Evolutionary conservation across 1,284 basidiomycete species (phyloP).

Genomic region (Apiotrichum brassicae): DNA sequence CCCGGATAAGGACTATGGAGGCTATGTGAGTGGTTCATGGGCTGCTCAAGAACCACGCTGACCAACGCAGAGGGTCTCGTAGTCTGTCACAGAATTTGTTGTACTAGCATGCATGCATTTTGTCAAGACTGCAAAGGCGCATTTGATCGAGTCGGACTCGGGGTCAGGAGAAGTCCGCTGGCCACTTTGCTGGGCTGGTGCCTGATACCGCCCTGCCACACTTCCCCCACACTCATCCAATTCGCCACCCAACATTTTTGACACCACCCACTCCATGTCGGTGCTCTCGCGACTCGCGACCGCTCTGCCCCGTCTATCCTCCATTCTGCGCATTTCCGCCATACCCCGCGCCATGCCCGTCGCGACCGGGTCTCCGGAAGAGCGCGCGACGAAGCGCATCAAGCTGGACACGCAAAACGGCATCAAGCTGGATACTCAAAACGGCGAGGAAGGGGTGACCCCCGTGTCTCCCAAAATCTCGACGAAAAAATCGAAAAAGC

Average conservation of each 20-base stretch:
- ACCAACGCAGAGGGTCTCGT: constrained; percentile 13
- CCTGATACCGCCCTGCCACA: too few species aligned
- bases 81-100: too few species aligned
- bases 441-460: too few species aligned
- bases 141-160: too few species aligned
- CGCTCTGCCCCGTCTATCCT: neutral
- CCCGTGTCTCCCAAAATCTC: too few species aligned
- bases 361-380: constrained; percentile 9
- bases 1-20: constrained; percentile 82
- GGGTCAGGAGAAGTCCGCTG: too few species aligned
- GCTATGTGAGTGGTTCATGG: constrained; percentile 54
- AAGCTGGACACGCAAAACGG: neutral
- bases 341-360: constrained; percentile 12
- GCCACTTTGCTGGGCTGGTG: too few species aligned
- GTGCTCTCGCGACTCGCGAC: neutral
- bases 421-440: too few species aligned
- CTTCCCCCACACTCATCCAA: too few species aligned
- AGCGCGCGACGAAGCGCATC: constrained; percentile 4
- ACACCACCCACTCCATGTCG: neutral
- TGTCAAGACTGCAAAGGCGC: too few species aligned
- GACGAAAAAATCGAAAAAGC: neutral
- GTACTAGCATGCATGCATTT: too few species aligned
- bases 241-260: neutral
- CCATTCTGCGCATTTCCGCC: neutral
- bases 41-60: neutral